Evolutionary conservation across 2,329 filamentous ascomycete species (phyloP), one percentile per base, ranked within the genome.

Genomic region (Phaeosphaeria sp.): DNA sequence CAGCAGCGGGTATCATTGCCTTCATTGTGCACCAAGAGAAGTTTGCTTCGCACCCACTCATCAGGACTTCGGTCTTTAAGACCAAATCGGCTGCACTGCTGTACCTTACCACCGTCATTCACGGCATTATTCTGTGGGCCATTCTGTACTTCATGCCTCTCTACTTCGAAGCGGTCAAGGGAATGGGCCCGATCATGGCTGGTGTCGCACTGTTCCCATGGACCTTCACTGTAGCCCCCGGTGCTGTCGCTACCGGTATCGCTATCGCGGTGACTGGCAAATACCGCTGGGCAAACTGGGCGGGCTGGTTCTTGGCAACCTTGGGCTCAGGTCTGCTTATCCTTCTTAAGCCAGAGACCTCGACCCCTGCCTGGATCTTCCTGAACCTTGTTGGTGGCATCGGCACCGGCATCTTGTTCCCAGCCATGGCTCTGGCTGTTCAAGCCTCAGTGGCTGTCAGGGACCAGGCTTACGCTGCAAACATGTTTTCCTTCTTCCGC

Each of bases 401-500:
- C 4, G 88, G 88, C 15, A 82, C 85, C 2, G 89, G 89, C 1
- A 82, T 90, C 54, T 78, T 91, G 6, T 89, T 90, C 73, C 85
- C 89, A 0, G 80, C 83, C n/a, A 85, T 89, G 77, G 82, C 80
- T 0, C 84, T 89, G 33, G 83, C 85, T 1, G 83, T 90, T 22
- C 89, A 91, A 73, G 88, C 88, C 7, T 81, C 86, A 0, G 81
- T 84, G 1, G 78, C 80, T 0, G 81, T 81, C 56, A 80, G 82
- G 55, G 84, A 89, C 66, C 83, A 88, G 42, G 84, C 86, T 1
- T 85, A 86, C 58, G 84, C 86, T 0, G 83, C 84, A 0, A 87
- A 85, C 11, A 85, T 91, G 79, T 90, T 88, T 75, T 84, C 83
- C 52, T 91, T 92, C 78, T 83, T 88, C 65, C 84, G 87, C 15